Base-by-base conservation (phyloP, 768 basidiomycete genomes). In the Russula foetens region DNA sequence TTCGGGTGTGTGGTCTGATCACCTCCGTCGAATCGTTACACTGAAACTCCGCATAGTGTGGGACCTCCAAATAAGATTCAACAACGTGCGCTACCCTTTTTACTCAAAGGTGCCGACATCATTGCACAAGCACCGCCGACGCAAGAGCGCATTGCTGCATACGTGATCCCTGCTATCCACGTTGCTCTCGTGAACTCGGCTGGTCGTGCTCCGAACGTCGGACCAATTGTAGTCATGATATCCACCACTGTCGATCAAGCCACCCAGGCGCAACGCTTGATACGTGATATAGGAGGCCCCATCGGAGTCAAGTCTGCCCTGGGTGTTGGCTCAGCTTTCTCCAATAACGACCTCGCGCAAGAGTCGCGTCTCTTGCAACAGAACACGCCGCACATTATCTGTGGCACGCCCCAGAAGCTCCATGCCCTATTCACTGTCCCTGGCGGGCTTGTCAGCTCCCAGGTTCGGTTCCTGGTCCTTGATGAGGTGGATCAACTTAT, bases 51-150 rank as follows among this genome's bases (percentile, higher is more conserved):
- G 62, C 58, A 26, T 68, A 95, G 94, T 44, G 87, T 98, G 63
- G 95, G 96, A 0, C 97, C 97, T 2, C 97, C 97, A 7, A 98
- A 98, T 74, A 99, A 99, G 78, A 97, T 99, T 66, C 97, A 98
- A 74, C 93, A 96, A 70, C 84, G 96, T 50, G 95, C 97, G 47
- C 77, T 99, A 52, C 97, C 97, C 7, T 98, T 98, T 76, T 83
- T 99, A 60, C 79, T 98, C 35, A 84, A 88, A 53, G 95, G 93
- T 8, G 84, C 92, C 39, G 97, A 99, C 68, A 98, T 98, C 69
- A 98, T 99, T 68, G 95, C 96, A 9, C 97, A 99, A 74, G 97
- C 96, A 11, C 97, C 97, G 49, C 95, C 97, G 0, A 98, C 97
- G 0, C 96, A 98, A 71, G 97, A 99, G 72, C 83, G 97, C 48